Evolutionary conservation across 2,329 filamentous ascomycete genomes (phyloP).

Genomic region (Zalaria sp.): DNA sequence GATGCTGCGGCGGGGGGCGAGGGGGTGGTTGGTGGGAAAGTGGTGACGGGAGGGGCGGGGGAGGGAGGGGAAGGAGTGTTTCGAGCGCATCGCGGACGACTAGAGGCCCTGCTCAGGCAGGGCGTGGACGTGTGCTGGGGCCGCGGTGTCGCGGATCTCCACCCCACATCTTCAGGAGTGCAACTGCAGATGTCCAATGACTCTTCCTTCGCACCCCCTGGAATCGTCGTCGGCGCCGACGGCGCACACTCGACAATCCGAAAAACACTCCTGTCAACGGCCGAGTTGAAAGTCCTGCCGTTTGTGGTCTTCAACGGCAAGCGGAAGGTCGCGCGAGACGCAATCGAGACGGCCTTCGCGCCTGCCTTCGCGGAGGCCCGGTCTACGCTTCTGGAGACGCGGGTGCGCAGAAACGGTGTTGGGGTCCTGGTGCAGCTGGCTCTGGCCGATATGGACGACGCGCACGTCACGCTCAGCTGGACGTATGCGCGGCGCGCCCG

Average conservation of each 20-base stretch:
- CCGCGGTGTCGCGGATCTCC: slow-evolving; percentile 11
- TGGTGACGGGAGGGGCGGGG: neutral
- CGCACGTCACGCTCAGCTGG: slow-evolving; percentile 21
- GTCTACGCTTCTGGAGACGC: slow-evolving; percentile 13
- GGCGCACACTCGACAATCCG: slow-evolving; percentile 23
- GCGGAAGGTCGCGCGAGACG: slow-evolving; percentile 9
- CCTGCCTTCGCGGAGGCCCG: slow-evolving; percentile 5
- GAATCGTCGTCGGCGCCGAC: slow-evolving; percentile 20
- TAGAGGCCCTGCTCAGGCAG: slow-evolving; percentile 21
- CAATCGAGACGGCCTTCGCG: slow-evolving; percentile 8
- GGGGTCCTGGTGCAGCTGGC: slow-evolving; percentile 16
- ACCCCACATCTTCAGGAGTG: slow-evolving; percentile 1
- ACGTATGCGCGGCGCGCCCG: slow-evolving; percentile 22
- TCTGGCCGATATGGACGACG: slow-evolving; percentile 14
- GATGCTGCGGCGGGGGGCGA: slow-evolving; percentile 14
- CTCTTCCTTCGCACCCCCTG: neutral
- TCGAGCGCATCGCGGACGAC: slow-evolving; percentile 20
- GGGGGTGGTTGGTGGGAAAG: slow-evolving; percentile 9
- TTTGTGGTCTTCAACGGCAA: slow-evolving; percentile 23
- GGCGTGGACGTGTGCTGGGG: slow-evolving; percentile 23
- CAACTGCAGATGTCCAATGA: slow-evolving; percentile 7
- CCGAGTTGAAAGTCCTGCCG: slow-evolving; percentile 18
- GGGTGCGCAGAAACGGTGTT: slow-evolving; percentile 7
- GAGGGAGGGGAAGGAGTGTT: slow-evolving; percentile 10
- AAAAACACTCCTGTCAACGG: slow-evolving; percentile 12